These are phyloP conservation scores for Nitzschia sp. DNA, from an alignment of 108 stramenopile species.

Conservation along the genomic window DNA sequence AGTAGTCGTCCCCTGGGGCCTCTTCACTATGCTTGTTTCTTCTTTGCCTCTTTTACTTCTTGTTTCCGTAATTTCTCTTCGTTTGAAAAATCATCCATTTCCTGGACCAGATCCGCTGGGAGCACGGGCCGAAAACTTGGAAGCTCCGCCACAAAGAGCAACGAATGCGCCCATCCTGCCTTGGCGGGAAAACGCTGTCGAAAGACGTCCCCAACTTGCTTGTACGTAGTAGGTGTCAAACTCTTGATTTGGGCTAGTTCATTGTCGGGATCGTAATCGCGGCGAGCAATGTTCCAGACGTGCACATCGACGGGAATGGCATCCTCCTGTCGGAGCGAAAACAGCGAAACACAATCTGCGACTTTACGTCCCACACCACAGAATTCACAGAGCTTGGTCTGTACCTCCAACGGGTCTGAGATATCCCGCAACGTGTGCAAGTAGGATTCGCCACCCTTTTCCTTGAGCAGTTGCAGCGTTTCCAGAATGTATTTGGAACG, in stretches of 20 bases:
- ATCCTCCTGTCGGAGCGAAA: conserved; percentile 85
- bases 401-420: conserved; percentile 57
- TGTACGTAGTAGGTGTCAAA: conserved; percentile 93
- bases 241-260: conserved; percentile 67
- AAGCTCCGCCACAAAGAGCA: conserved; percentile 96
- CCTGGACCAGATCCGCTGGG: conserved; percentile 55
- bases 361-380: conserved; percentile 95
- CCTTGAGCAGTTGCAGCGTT: conserved; percentile 58
- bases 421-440: conserved; percentile 43
- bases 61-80: conserved; percentile 34
- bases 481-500: conserved; percentile 91
- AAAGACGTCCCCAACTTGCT: conserved; percentile 91
- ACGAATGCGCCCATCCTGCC: conserved; percentile 98
- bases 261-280: conserved; percentile 76
- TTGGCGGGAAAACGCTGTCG: conserved; percentile 76
- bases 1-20: background rate
- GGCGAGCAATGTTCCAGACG: conserved; percentile 95
- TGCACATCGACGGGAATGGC: conserved; percentile 97
- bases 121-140: conserved; percentile 80
- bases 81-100: conserved; percentile 64
- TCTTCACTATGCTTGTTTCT: background rate
- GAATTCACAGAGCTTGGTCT: conserved; percentile 69
- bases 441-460: conserved; percentile 69
- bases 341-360: conserved; percentile 98
- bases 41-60: conserved; percentile 1